Percentiles rank a stretch among this genome's conserved stretches.
Evolutionary conservation across 805 yeast genomes (phyloP).

Genomic region (Cyberlindnera maclurae): DNA sequence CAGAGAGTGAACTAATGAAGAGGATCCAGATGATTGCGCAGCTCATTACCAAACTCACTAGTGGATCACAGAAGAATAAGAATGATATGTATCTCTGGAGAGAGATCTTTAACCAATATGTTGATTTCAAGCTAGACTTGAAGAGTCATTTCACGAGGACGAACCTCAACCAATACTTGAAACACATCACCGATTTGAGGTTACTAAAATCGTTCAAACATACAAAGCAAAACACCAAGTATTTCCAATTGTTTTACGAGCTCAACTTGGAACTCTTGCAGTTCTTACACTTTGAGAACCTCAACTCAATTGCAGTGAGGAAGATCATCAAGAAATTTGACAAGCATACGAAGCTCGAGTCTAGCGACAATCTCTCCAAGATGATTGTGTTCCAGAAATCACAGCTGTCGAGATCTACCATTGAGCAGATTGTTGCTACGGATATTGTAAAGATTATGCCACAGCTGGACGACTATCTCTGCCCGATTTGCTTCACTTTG

Average conservation of each 20-base stretch:
- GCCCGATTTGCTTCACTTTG: slow-evolving; percentile 65
- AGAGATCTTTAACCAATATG: slow-evolving; percentile 54
- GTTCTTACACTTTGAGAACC: slow-evolving; percentile 50
- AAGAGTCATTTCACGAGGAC: slow-evolving; percentile 37
- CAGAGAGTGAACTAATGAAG: slow-evolving; percentile 31
- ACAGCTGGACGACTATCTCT: slow-evolving; percentile 67
- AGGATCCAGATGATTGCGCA: slow-evolving; percentile 20
- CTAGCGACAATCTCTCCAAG: slow-evolving; percentile 40
- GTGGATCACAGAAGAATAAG: slow-evolving; percentile 25
- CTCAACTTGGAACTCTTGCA: slow-evolving; percentile 50
- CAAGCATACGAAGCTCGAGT: slow-evolving; percentile 54
- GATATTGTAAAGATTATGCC: slow-evolving; percentile 54
- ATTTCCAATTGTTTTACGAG: slow-evolving; percentile 43
- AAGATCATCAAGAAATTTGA: slow-evolving; percentile 74
- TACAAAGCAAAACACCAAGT: slow-evolving; percentile 36
- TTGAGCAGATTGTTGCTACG: slow-evolving; percentile 39
- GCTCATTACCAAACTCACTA: slow-evolving; percentile 24
- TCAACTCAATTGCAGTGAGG: slow-evolving; percentile 56
- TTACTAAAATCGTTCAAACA: slow-evolving; percentile 31
- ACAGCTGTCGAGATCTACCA: slow-evolving; percentile 19
- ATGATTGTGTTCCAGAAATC: slow-evolving; percentile 24
- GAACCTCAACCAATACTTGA: slow-evolving; percentile 39
- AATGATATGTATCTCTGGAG: slow-evolving; percentile 66
- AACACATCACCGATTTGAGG: slow-evolving; percentile 34
- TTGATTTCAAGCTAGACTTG: slow-evolving; percentile 62